A percentile compares a stretch with the other conserved stretches of the same genome.
Evolutionary conservation across 2,329 filamentous ascomycete genomes (phyloP).

Genomic region (Dothidotthia symphoricarpi): DNA sequence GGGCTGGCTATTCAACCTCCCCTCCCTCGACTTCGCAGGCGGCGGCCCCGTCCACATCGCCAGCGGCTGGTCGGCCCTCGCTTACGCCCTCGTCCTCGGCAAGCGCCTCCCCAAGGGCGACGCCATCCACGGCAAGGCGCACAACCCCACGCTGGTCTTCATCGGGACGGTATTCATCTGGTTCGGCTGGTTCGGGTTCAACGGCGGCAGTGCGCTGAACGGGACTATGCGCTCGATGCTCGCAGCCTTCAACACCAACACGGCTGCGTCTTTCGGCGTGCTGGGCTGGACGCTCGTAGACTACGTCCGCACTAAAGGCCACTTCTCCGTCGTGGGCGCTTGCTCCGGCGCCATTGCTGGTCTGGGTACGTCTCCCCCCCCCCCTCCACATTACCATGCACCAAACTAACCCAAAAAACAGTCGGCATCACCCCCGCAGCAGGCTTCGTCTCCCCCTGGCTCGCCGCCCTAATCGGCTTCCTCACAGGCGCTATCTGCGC

Average conservation of each 20-base stretch:
- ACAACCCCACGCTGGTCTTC: conserved; percentile 64
- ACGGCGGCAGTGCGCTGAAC: conserved; percentile 53
- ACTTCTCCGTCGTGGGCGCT: conserved; percentile 56
- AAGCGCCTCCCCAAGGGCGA: conserved; percentile 54
- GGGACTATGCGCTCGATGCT: conserved; percentile 55
- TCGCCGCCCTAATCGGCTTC: conserved; percentile 57
- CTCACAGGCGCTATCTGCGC: conserved; percentile 54
- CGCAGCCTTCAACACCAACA: conserved; percentile 59
- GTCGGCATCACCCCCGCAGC: conserved; percentile 61
- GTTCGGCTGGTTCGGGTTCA: conserved; percentile 63
- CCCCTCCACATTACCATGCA: too few species aligned
- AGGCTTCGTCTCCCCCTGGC: conserved; percentile 54
- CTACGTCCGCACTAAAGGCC: conserved; percentile 52
- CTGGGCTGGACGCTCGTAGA: conserved; percentile 56
- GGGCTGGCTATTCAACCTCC: conserved; percentile 63
- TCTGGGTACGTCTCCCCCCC: conserved; percentile 26
- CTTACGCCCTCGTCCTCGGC: conserved; percentile 63
- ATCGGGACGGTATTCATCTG: conserved; percentile 65
- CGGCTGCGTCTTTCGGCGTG: conserved; percentile 55
- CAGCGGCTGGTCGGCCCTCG: conserved; percentile 61
- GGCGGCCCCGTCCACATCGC: conserved; percentile 65
- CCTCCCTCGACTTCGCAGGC: conserved; percentile 60
- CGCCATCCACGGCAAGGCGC: conserved; percentile 55
- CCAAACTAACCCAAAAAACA: too few species aligned
- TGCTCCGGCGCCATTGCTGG: conserved; percentile 60